Base-by-base conservation (phyloP, 331 rosid genomes). In the Malus hybrid region DNA sequence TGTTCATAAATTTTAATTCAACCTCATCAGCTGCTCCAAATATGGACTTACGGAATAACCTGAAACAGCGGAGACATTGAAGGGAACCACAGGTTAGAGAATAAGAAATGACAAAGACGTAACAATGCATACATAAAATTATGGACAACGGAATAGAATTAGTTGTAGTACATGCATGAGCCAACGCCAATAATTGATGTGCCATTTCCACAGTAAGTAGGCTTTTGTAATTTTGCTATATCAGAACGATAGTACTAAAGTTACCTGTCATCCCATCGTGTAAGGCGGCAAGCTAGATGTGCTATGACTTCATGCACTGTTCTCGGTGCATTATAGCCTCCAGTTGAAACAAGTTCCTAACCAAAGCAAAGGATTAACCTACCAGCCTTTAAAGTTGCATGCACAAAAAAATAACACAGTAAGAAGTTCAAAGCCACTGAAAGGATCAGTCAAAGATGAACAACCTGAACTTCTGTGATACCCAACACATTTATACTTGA, bases 261-360 rank as follows among this genome's bases (percentile, higher is more conserved):
- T 81, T 85, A 91, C 96, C 96, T 90, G 71, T 92, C 92, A 80
- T 92, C 97, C 97, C 97, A 92, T 78, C 91, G 93, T 68, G 93
- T 76, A 78, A 92, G 96, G 56, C 89, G 92, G 82, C 80, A 72
- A 80, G 88, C 73, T 60, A 92, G 89, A 12, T 82, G 91, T 70
- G 97, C 89, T 79, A 92, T 87, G 75, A 92, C 77, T 81, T 90
- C 97, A 87, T 92, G 97, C 56, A 79, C 89, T 29, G 96, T 87
- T 84, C 87, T 87, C 1, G 97, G 93, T 72, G 75, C 77, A 68
- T 87, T 85, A 80, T 87, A 84, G 63, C 91, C 96, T 74, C 97
- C 97, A 14, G 88, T 79, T 52, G 84, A 83, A 68, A 92, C 92
- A 78, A 92, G 85, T 74, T 92, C 97, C 97, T 92, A 61, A 72